Evolutionary conservation across 345 rosid genomes (phyloP), one percentile per base, ranked within the genome.

Genomic region (Salix exigua): DNA sequence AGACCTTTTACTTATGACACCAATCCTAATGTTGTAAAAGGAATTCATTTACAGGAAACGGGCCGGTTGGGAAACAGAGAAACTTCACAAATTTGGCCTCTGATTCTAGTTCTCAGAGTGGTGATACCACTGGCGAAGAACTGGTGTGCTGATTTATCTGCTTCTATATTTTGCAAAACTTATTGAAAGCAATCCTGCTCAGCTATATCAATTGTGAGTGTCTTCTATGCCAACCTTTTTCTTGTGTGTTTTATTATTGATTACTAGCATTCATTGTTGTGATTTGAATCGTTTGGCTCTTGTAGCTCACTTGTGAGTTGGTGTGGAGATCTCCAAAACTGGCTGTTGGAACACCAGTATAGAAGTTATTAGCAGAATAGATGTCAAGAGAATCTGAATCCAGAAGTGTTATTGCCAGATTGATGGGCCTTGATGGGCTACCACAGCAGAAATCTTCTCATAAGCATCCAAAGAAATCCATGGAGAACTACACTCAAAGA

Each of bases 361-460:
- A 90, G 85, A 89, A 86, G 82, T 83, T 93, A 78, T 82, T 93
- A 72, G 94, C 92, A 10, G 88, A 90, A 82, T 97, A 92, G 87
- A 92, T 94, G 98, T 85, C 91, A 5, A 89, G 80, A 85, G 97
- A 92, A 66, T 83, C 83, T 60, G 96, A 88, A 82, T 75, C 88
- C 71, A 96, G 85, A 73, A 88, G 94, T 77, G 90, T 92, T 73
- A 91, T 96, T 81, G 99, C 96, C 7, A 85, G 94, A 77, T 79
- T 96, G 79, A 96, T 94, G 99, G 99, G 99, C 80, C 90, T 96
- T 44, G 98, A 96, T 66, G 96, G 90, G 48, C 70, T 91, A 83
- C 97, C 98, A 16, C 81, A 89, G 82, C 87, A 75, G 76, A 90
- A 80, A 75, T 79, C 84, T 77, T 76, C 85, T 66, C 84, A 79